Evolutionary conservation across 116 monocot species (phyloP).

Genomic region (Zostera marina): DNA sequence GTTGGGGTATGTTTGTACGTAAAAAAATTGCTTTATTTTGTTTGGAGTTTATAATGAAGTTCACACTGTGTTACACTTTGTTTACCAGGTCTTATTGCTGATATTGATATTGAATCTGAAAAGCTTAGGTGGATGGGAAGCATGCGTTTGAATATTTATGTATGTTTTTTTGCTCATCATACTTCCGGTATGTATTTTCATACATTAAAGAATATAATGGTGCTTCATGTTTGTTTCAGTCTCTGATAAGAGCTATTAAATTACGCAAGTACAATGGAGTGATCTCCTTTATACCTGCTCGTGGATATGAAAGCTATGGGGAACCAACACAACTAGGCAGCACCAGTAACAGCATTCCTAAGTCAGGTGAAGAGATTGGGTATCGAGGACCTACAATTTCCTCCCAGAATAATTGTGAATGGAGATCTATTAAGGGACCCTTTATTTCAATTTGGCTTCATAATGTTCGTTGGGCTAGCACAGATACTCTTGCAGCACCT

Average conservation of each 20-base stretch:
- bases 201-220: background rate
- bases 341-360: constrained; percentile 1
- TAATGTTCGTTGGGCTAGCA: constrained; percentile 71
- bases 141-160: constrained; percentile 63
- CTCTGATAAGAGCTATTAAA: constrained; percentile 42
- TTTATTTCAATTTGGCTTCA: constrained; percentile 68
- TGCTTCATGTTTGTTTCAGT: constrained; percentile 9
- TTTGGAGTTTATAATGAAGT: background rate
- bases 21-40: background rate
- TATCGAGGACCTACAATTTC: constrained; percentile 41
- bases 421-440: constrained; percentile 70
- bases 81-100: constrained; percentile 43
- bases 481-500: constrained; percentile 49
- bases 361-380: constrained; percentile 8
- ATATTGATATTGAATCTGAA: constrained; percentile 91
- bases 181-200: background rate
- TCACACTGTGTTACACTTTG: background rate
- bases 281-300: constrained; percentile 73
- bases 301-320: constrained; percentile 63
- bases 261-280: constrained; percentile 61
- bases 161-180: constrained; percentile 13
- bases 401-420: constrained; percentile 24
- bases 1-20: constrained; percentile 21
- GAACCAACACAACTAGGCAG: constrained; percentile 19
- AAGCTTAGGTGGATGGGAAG: constrained; percentile 90